Evolutionary conservation across 2,329 filamentous ascomycete genomes (phyloP).

Genomic region (Penicillium olsonii): DNA sequence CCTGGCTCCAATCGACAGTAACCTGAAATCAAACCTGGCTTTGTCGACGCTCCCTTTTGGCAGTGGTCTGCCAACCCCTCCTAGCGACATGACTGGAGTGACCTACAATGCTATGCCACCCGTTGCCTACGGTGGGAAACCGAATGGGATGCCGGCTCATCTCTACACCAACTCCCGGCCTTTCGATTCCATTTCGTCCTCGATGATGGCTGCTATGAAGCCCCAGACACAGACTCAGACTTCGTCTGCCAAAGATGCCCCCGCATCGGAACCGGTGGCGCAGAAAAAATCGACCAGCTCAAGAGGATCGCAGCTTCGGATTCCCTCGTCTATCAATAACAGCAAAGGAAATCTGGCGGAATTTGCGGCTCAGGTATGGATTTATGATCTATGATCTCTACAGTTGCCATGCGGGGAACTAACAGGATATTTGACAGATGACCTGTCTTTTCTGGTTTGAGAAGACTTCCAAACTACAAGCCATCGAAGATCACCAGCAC

Average conservation of each 20-base stretch:
- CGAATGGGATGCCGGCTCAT: slow-evolving; percentile 27
- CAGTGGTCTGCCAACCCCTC: slow-evolving; percentile 45
- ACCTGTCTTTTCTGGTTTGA: slow-evolving; percentile 99
- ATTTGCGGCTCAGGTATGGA: slow-evolving; percentile 74
- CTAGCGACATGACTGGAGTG: slow-evolving; percentile 45
- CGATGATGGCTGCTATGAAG: slow-evolving; percentile 26
- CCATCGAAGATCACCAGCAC: slow-evolving; percentile 62
- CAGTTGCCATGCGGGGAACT: background rate
- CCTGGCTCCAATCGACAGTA: slow-evolving; percentile 27
- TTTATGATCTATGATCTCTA: background rate
- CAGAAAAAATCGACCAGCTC: slow-evolving; percentile 34
- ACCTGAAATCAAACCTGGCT: slow-evolving; percentile 21
- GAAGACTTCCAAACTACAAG: slow-evolving; percentile 73
- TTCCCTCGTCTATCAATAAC: slow-evolving; percentile 74
- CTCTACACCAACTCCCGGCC: slow-evolving; percentile 27
- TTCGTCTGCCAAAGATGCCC: slow-evolving; percentile 23
- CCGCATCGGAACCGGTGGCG: slow-evolving; percentile 20
- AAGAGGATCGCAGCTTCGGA: slow-evolving; percentile 60
- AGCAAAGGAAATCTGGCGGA: slow-evolving; percentile 76
- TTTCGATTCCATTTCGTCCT: slow-evolving; percentile 23
- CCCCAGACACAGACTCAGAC: slow-evolving; percentile 26
- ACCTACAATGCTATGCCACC: slow-evolving; percentile 37
- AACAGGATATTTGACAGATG: slow-evolving; percentile 58
- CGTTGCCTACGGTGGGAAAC: slow-evolving; percentile 34
- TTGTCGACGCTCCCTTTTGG: slow-evolving; percentile 37